Evolutionary conservation across 75 land plant genomes (phyloP).

Genomic region (Cryptomeria japonica): DNA sequence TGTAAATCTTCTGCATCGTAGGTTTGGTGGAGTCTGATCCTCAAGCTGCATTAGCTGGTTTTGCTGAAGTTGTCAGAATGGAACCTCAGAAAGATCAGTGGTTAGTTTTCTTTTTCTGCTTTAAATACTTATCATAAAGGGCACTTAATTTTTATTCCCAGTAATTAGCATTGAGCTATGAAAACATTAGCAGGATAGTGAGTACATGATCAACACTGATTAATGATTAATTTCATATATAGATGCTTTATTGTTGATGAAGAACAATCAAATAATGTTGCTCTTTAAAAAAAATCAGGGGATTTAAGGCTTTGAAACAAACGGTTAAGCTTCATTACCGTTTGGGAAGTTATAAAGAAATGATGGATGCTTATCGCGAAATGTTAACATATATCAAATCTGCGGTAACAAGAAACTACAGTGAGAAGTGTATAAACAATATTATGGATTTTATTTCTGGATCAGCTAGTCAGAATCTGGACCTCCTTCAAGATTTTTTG

Average conservation of each 20-base stretch:
- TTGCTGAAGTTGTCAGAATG: conserved; percentile 95
- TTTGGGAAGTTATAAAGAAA: conserved; percentile 79
- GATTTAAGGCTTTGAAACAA: conserved; percentile 96
- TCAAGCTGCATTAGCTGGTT: conserved; percentile 86
- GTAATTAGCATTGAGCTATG: neutral
- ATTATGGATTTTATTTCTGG: conserved; percentile 97
- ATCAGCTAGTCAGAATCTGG: conserved; percentile 82
- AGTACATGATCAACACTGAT: neutral
- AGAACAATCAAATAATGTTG: neutral
- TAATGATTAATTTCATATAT: neutral
- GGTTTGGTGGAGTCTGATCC: conserved; percentile 96
- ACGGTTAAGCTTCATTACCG: conserved; percentile 96
- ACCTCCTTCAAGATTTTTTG: conserved; percentile 84
- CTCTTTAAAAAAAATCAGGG: conserved; percentile 52
- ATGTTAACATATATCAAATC: conserved; percentile 98
- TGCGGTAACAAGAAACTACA: conserved; percentile 94
- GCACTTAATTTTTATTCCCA: neutral
- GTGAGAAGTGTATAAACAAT: conserved; percentile 96
- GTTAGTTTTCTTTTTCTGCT: conserved; percentile 32
- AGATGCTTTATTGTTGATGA: neutral
- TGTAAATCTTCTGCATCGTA: conserved; percentile 21
- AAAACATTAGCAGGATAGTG: neutral
- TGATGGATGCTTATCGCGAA: conserved; percentile 96
- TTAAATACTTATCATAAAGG: neutral
- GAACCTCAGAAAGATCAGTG: conserved; percentile 97